Evolutionary conservation across 2,329 filamentous ascomycete species (phyloP), one percentile per base, ranked within the genome.

Genomic region (Pseudodiploospora longispora): DNA sequence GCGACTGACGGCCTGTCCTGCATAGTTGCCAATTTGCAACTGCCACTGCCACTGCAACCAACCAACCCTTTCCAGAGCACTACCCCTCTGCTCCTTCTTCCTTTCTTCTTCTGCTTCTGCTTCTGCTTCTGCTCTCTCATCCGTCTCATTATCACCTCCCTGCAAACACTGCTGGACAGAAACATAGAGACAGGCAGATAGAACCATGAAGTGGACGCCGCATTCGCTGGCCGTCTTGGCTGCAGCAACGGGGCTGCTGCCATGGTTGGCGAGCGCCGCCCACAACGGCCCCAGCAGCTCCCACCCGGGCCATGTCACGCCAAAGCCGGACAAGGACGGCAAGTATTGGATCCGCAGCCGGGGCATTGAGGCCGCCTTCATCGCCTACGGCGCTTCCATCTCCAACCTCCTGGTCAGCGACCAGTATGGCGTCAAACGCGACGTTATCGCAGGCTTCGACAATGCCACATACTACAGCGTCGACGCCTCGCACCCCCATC

Each of bases 381-480:
- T 89, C 38, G 73, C 83, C 1, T 89, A 89, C 55, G 85, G 84
- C 49, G 85, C 85, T 6, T 80, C 80, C 47, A 75, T 90, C 55
- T 75, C 82, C 46, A 83, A 88, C 58, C 69, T 90, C 42, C 71
- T 85, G 60, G 72, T 90, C 60, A 74, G 77, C 33, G 85, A 88
- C 61, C 76, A 78, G 54, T 72, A 82, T 52, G 84, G 83, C 38
- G 66, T 83, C 36, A 71, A 78, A 58, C 76, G 84, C 47, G 85
- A 90, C 58, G 69, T 90, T 40, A 79, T 90, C 1, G 74, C 76
- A 38, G 85, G 85, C 39, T 89, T 81, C 55, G 85, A 90, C 66
- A 88, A 88, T 58, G 84, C 85, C 38, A 78, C 69, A 42, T 80
- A 84, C 65, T 90, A 89, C 65, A 65, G 62, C 47, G 60, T 78